phyloP scores from a whole-genome alignment of 1,284 basidiomycete species.

The Rhodotorula glutinis region DNA sequence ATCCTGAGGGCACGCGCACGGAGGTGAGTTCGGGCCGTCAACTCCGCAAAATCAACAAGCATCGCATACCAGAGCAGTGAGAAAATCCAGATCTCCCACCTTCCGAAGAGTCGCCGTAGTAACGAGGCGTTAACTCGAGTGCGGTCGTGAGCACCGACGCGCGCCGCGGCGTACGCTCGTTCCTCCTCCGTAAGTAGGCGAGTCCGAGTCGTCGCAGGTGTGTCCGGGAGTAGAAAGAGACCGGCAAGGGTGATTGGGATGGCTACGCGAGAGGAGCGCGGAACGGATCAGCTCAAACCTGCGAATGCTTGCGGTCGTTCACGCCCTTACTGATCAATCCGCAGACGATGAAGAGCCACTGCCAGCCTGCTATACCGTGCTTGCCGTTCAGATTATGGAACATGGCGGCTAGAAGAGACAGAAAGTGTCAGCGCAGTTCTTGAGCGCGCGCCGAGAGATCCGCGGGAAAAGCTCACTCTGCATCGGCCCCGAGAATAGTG shows the following conservation, averaged over 20 bases:
- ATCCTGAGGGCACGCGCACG: neutral
- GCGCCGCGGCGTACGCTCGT: conserved; percentile 35
- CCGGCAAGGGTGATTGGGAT: conserved; percentile 58
- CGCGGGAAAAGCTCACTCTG: conserved; percentile 48
- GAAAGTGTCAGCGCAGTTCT: too few relatives aligned
- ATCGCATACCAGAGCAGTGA: conserved; percentile 4
- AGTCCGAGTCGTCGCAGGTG: conserved; percentile 60
- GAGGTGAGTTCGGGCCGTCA: too few relatives aligned
- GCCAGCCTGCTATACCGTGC: conserved; percentile 61
- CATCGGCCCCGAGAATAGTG: conserved; percentile 62
- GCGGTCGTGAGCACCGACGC: conserved; percentile 31
- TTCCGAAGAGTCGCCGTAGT: conserved; percentile 56
- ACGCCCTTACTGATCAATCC: conserved; percentile 57
- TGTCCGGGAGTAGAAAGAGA: conserved; percentile 67
- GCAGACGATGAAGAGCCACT: conserved; percentile 71
- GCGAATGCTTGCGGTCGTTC: too few relatives aligned
- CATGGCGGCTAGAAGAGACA: conserved; percentile 52
- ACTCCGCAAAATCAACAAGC: too few relatives aligned
- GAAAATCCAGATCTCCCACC: conserved; percentile 54
- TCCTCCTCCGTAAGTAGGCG: conserved; percentile 40
- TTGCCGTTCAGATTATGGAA: conserved; percentile 60
- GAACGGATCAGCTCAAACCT: neutral
- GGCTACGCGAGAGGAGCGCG: neutral
- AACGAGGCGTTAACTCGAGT: conserved; percentile 56
- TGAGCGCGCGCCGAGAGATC: too few relatives aligned